Evolutionary conservation across 371 early-diverging fungal species (phyloP).

Genomic region (Mucor indicus): DNA sequence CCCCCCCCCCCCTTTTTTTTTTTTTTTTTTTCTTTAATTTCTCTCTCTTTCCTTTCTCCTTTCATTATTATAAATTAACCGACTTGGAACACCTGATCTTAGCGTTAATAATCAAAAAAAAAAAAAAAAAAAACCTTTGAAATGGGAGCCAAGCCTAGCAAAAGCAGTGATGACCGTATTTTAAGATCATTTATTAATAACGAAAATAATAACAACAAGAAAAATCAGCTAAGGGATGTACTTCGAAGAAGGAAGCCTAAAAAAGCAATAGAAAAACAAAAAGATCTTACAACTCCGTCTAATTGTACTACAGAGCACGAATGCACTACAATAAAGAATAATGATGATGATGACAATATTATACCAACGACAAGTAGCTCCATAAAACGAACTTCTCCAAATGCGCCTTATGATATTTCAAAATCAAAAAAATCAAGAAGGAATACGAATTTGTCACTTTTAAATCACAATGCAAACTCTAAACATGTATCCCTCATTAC

Average conservation of each 20-base stretch:
- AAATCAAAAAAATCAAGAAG: slow-evolving; percentile 3
- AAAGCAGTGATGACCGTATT: slow-evolving; percentile 10
- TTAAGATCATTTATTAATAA: background rate
- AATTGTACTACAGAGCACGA: too few relatives aligned
- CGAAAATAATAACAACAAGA: too few relatives aligned
- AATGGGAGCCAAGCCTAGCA: slow-evolving; percentile 25
- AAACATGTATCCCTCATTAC: slow-evolving; percentile 5
- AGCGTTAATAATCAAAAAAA: background rate
- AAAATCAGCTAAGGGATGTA: too few relatives aligned
- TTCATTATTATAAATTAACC: too few relatives aligned
- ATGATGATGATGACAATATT: too few relatives aligned
- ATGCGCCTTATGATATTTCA: background rate
- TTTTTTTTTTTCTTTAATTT: slow-evolving; percentile 5
- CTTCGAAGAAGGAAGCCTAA: slow-evolving; percentile 3
- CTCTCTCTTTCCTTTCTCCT: background rate
- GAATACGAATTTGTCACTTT: background rate
- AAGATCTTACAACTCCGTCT: too few relatives aligned
- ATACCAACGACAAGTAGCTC: too few relatives aligned
- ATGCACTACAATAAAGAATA: too few relatives aligned
- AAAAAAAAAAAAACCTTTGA: background rate
- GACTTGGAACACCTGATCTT: background rate
- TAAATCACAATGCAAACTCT: background rate
- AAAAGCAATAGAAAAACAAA: background rate
- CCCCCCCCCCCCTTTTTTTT: too few relatives aligned
- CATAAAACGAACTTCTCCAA: background rate